These are phyloP conservation scores for Batkoa obscura DNA, from an alignment of 371 early-diverging fungal genomes.

Conservation along the genomic window DNA sequence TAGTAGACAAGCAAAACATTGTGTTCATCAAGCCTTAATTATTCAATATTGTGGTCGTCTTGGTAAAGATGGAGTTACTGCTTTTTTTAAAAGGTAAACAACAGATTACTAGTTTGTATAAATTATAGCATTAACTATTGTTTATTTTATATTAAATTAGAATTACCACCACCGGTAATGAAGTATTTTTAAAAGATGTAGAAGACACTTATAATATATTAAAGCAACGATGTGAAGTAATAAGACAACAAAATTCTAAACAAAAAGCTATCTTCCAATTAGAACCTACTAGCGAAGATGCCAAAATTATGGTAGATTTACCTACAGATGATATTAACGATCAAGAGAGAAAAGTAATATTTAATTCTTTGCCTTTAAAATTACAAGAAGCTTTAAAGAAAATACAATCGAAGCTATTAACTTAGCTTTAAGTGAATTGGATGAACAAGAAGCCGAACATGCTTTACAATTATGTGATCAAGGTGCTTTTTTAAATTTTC, in stretches of 20 bases:
- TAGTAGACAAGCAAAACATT: slow-evolving; percentile 38
- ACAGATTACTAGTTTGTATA: no score
- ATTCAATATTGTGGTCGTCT: slow-evolving; percentile 66
- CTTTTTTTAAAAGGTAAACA: slow-evolving; percentile 61
- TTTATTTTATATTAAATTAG: no score
- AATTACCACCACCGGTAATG: slow-evolving; percentile 17
- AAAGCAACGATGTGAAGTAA: slow-evolving; percentile 45
- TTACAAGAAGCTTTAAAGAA: slow-evolving; percentile 55
- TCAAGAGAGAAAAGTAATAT: slow-evolving; percentile 36
- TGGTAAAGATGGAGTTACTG: slow-evolving; percentile 60
- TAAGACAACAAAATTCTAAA: slow-evolving; percentile 15
- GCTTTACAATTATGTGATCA: slow-evolving; percentile 48
- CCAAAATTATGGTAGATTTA: neutral
- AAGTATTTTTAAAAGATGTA: slow-evolving; percentile 71
- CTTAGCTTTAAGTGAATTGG: slow-evolving; percentile 42
- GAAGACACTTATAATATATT: slow-evolving; percentile 63
- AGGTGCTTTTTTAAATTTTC: slow-evolving; percentile 49
- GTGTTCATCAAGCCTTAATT: slow-evolving; percentile 60
- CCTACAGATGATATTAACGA: slow-evolving; percentile 23
- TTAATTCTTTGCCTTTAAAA: slow-evolving; percentile 35
- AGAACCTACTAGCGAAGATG: neutral
- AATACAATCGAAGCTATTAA: slow-evolving; percentile 67
- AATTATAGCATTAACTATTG: no score
- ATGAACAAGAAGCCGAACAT: slow-evolving; percentile 50
- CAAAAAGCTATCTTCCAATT: slow-evolving; percentile 1